These are phyloP conservation scores for Lachancea fermentati DNA, from an alignment of 805 yeast species.

Conservation along the genomic window DNA sequence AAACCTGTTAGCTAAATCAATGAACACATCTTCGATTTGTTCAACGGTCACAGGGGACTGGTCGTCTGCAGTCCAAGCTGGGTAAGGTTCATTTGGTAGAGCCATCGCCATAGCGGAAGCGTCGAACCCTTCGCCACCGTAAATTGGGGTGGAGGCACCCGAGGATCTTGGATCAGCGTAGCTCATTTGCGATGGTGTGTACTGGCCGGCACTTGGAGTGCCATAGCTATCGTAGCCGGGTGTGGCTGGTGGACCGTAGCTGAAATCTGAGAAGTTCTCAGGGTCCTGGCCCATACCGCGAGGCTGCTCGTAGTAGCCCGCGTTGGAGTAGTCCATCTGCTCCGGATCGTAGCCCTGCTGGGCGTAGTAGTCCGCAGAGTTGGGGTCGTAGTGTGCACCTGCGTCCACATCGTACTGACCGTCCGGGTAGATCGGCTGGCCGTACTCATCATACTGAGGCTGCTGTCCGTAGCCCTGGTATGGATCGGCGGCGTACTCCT, in stretches of 20 bases:
- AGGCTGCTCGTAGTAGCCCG: conserved; percentile 49
- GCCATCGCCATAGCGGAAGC: conserved; percentile 62
- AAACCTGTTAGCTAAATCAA: conserved; percentile 74
- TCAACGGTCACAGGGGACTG: conserved; percentile 81
- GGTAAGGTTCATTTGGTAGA: conserved; percentile 88
- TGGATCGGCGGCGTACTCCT: conserved; percentile 9
- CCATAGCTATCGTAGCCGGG: conserved; percentile 54
- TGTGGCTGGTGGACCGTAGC: conserved; percentile 51
- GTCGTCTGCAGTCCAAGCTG: conserved; percentile 98
- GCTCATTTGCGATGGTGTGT: conserved; percentile 82
- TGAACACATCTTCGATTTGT: conserved; percentile 81
- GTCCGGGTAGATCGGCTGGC: conserved; percentile 36
- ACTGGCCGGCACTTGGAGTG: conserved; percentile 63
- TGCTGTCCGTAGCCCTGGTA: conserved; percentile 21
- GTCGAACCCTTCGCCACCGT: conserved; percentile 56
- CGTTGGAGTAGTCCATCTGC: conserved; percentile 36
- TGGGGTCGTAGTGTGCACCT: conserved; percentile 31
- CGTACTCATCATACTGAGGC: conserved; percentile 35
- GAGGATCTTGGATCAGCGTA: conserved; percentile 80
- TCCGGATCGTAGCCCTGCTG: conserved; percentile 42
- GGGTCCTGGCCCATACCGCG: conserved; percentile 43
- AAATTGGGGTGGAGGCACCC: conserved; percentile 92
- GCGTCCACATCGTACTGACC: conserved; percentile 29
- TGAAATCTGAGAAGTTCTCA: conserved; percentile 63
- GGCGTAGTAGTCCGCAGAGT: conserved; percentile 34